phyloP scores from a whole-genome alignment of 129 eudicot species.

The Glebionis coronaria region DNA sequence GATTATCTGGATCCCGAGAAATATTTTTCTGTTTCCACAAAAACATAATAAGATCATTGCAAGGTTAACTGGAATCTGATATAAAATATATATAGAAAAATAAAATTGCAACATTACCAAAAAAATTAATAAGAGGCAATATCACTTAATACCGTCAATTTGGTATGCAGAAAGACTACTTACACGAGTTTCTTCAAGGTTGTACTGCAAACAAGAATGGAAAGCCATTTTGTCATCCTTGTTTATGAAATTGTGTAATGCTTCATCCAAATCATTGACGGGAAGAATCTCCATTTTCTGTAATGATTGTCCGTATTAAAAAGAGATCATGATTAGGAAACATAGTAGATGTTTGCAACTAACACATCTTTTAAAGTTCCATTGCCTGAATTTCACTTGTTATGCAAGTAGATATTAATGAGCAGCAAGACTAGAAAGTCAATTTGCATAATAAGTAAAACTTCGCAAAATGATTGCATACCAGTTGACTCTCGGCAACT shows the following conservation, averaged over 20 bases:
- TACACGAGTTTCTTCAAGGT: conserved; percentile 95
- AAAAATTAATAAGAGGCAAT: not conserved
- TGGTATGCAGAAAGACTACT: conserved; percentile 24
- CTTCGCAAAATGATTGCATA: conserved; percentile 24
- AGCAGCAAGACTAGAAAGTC: not conserved
- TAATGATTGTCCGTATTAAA: conserved; percentile 3
- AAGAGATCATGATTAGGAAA: not conserved
- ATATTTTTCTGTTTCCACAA: conserved; percentile 57
- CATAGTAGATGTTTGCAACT: not conserved
- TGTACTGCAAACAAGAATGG: conserved; percentile 76
- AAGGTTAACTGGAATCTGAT: not conserved
- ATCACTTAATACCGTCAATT: not conserved
- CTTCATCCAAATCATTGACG: conserved; percentile 89
- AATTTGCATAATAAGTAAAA: not conserved
- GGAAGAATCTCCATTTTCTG: conserved; percentile 99
- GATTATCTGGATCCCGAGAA: conserved; percentile 61
- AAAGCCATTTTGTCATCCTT: conserved; percentile 95
- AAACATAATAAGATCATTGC: conserved; percentile 11
- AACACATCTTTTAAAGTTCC: not conserved
- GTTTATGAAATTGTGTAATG: conserved; percentile 84
- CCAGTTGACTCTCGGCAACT: conserved; percentile 97
- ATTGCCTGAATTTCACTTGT: conserved; percentile 1
- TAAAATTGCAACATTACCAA: not conserved
- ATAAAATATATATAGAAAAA: not conserved
- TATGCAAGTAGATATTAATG: not conserved